A percentile compares a stretch with the other conserved stretches of the same genome.
phyloP scores from a whole-genome alignment of 1,284 basidiomycete genomes.

The Xanthoconium separans region DNA sequence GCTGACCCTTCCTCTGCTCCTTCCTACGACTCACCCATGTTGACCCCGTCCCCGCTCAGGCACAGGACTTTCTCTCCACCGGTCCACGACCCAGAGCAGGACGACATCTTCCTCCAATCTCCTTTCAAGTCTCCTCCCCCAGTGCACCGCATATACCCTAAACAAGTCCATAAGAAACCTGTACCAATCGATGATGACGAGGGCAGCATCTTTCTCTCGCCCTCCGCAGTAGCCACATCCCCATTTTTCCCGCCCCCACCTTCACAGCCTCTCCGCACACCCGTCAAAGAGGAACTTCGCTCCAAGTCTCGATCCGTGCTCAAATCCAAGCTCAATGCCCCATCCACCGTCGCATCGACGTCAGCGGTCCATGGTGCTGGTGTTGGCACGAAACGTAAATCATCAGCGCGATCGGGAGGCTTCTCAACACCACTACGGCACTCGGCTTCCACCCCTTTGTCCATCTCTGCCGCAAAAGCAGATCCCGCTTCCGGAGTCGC shows the following conservation, averaged over 20 bases:
- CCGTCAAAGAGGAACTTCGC: conserved; percentile 47
- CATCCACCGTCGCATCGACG: conserved; percentile 14
- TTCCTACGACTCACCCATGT: conserved; percentile 52
- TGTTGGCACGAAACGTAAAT: conserved; percentile 65
- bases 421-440: conserved; percentile 47
- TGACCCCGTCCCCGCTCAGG: conserved; percentile 61
- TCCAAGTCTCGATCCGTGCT: conserved; percentile 32
- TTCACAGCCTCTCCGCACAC: conserved; percentile 52
- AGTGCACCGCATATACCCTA: conserved; percentile 36
- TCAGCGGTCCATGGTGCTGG: conserved; percentile 31
- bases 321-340: conserved; percentile 33
- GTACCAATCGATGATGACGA: conserved; percentile 57
- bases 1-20: conserved; percentile 27
- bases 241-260: conserved; percentile 42
- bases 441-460: conserved; percentile 46
- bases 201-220: conserved; percentile 52
- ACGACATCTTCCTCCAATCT: conserved; percentile 56
- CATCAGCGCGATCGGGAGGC: conserved; percentile 31
- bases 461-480: conserved; percentile 42
- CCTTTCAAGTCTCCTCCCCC: conserved; percentile 48
- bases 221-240: conserved; percentile 35
- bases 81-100: conserved; percentile 37
- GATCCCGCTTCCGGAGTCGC: conserved; percentile 32
- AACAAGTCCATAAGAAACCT: conserved; percentile 40
- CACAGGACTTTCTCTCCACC: conserved; percentile 37